Base-by-base conservation (phyloP, 202 grass and related monocot species). In the Panicum virgatum region DNA sequence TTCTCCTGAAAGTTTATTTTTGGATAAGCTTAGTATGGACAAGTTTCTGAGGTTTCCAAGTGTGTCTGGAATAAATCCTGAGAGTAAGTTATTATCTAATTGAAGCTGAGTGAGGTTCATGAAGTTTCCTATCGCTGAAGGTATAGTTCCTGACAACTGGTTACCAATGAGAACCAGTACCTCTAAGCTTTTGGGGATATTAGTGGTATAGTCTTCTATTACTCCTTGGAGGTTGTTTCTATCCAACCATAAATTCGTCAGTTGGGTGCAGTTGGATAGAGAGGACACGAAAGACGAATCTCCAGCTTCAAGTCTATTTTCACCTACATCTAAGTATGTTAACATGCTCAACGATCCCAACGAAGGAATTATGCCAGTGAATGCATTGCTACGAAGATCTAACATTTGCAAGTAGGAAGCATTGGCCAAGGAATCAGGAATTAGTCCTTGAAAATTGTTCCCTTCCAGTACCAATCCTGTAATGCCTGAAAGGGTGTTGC, bases 1-100 rank as follows among this genome's bases (percentile, higher is more conserved):
- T 46, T 50, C 54, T 38, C 83, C 83, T 3, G 72, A 86, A 46
- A 86, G 39, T 25, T 61, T 42, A 26, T 89, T 89, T 9, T 14
- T 23, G 38, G 73, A 82, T 37, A 87, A 19, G 2, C 18, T 60
- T n/a, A 87, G 69, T 37, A 85, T 20, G 3, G 29, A 5, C 37
- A 70, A 14, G 25, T 82, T 62, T 62, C 5, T 32, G 27, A 87
- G n/a, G 60, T 61, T 76, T 5, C 37, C 59, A 27, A 86, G 8
- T 0, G 38, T 63, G 42, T 22, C 11, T 11, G 84, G 42, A 68
- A 86, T 81, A 6, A n/a, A 0, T 0, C 84, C 67, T 13, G 22
- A 47, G 2, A 86, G 34, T 16, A 75, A 25, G 45, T 73, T 81
- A 3, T 18, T 13, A 5, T 59, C 38, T 16, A 69, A 16, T 0